Evolutionary conservation across 495 filamentous ascomycete genomes (phyloP).

Genomic region (Amphirosellinia nigrospora): DNA sequence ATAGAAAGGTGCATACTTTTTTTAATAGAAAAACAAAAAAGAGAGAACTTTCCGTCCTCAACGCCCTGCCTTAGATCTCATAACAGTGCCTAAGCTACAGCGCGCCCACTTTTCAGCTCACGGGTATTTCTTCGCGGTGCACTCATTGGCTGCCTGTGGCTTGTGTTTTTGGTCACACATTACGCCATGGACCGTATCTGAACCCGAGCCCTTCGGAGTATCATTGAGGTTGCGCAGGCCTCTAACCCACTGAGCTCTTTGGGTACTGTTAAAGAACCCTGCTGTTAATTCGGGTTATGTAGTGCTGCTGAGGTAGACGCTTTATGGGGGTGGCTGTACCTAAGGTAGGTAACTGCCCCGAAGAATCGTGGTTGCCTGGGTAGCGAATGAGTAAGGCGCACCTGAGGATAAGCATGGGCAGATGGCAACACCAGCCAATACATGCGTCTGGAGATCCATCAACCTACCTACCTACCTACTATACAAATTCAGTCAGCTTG

Average conservation of each 20-base stretch:
- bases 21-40: conserved; percentile 3
- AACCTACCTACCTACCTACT: no score
- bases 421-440: not conserved
- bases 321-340: not conserved
- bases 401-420: not conserved
- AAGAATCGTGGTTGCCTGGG: not conserved
- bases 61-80: conserved; percentile 10
- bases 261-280: not conserved
- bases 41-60: conserved; percentile 3
- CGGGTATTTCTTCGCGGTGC: conserved; percentile 3
- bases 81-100: conserved; percentile 11
- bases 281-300: not conserved
- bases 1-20: no score
- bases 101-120: conserved; percentile 13
- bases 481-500: no score
- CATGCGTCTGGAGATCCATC: no score
- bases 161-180: not conserved
- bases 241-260: not conserved
- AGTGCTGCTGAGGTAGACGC: not conserved
- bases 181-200: conserved; percentile 15
- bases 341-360: not conserved
- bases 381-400: not conserved
- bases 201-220: conserved; percentile 4
- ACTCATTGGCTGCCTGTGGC: no score
- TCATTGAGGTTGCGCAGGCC: not conserved